A percentile compares a stretch with the other conserved stretches of the same genome.
Evolutionary conservation across 176 grass and related monocot species (phyloP).

Genomic region (Oryza rufipogon): DNA sequence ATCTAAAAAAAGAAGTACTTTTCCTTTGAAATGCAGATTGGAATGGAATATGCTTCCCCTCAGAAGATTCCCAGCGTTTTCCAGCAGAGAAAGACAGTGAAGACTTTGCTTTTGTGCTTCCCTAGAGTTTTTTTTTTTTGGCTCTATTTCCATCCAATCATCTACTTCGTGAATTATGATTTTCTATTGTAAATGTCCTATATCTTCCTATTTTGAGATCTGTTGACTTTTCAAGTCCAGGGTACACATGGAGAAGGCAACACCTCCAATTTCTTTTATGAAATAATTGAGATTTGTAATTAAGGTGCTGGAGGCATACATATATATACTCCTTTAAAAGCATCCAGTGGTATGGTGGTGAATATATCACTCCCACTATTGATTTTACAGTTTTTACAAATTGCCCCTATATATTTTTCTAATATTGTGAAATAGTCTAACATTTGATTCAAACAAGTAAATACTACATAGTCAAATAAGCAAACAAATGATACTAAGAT

Average conservation of each 20-base stretch:
- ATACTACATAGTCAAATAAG: too few relatives aligned
- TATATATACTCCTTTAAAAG: too few relatives aligned
- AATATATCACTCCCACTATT: too few relatives aligned
- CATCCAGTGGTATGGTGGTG: too few relatives aligned
- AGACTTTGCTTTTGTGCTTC: background rate
- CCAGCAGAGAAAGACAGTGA: background rate
- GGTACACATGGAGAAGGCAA: background rate
- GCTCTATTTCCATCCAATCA: background rate
- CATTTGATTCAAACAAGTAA: too few relatives aligned
- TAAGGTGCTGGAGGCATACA: background rate
- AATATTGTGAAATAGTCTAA: too few relatives aligned
- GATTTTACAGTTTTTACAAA: too few relatives aligned
- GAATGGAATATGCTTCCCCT: background rate
- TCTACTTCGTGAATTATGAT: too few relatives aligned
- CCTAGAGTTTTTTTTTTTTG: background rate
- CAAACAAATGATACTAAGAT: too few relatives aligned
- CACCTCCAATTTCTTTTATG: background rate
- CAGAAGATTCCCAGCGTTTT: background rate
- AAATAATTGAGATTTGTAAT: background rate
- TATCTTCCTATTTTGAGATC: background rate
- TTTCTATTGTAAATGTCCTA: too few relatives aligned
- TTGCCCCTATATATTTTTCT: too few relatives aligned
- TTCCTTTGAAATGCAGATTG: background rate
- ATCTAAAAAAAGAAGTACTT: background rate
- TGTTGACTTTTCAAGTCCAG: background rate